Base-by-base conservation (phyloP, 805 yeast genomes). In the Yarrowia deformans region DNA sequence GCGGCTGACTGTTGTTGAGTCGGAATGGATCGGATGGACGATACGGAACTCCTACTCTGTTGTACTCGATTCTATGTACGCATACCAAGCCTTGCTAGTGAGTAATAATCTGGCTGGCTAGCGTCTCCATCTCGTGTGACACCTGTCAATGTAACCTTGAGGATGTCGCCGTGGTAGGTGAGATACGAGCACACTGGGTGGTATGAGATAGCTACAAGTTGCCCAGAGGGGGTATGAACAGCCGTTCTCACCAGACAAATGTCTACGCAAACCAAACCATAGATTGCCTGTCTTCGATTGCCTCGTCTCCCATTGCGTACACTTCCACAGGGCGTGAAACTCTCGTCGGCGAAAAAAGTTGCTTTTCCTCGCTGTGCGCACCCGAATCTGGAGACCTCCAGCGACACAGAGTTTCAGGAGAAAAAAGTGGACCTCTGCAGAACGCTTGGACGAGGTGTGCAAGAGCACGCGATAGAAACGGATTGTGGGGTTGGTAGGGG, bases 91-190 rank as follows among this genome's bases (percentile, higher is more conserved):
- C 46, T n/a, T n/a, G 10, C 19, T 42, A 39, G 42, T 39, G 42
- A 10, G 16, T 10, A 39, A 23, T 23, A 23, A 23, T 23, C 29
- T 23, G 29, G 29, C 29, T 23, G 29, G 29, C 29, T 23, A 23
- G 29, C 29, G 29, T 23, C 19, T 42, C 12, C 19, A n/a, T 16
- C 46, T 16, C 19, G 46, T 40, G 45, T 46, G 49, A 46, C 49
- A 46, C 14, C 32, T 46, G 49, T 46, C 49, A 46, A 46, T 46
- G 49, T 46, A 46, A 46, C 49, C 49, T 46, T 19, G 32, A 23
- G 5, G 46, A 18, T 43, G 46, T 9, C 16, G 23, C 49, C 3
- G 18, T 12, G 18, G 48, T n/a, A n/a, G n/a, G n/a, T n/a, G n/a
- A n/a, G n/a, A n/a, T n/a, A n/a, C n/a, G n/a, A n/a, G n/a, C n/a